Evolutionary conservation across 257 asterid species (phyloP), one percentile per base, ranked within the genome.

Genomic region (Primulina huaijiensis): DNA sequence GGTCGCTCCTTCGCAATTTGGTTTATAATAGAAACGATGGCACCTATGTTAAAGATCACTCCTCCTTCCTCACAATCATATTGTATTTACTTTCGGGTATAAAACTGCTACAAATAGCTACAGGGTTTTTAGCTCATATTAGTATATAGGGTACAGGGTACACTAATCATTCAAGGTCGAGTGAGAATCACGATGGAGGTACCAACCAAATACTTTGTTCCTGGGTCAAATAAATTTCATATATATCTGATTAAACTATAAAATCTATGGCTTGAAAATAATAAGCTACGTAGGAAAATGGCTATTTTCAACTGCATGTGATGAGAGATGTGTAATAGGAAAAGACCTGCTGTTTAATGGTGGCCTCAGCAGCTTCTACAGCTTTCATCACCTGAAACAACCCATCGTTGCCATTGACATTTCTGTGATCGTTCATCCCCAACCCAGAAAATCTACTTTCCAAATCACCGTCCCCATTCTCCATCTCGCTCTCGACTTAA

Each of bases 361-460:
- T 87, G 71, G 82, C 88, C 83, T 92, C 97, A 53, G 97, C 97
- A 67, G 97, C 96, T 83, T 92, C 97, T 12, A 92, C 97, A 65
- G 97, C 97, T 85, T 92, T 92, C 84, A 89, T 86, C 62, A 92
- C 95, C 89, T 87, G 96, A 86, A 86, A 86, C 73, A 87, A 70
- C 57, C 92, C 96, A 82, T 89, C 93, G 35, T 74, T 86, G 64
- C 85, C 86, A 68, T 81, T 76, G 80, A 27, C 60, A 76, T 62
- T 69, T 53, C 71, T 79, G 33, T 88, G 69, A 81, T 86, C 96
- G 33, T 74, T 84, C 77, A 89, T 74, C 31, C 66, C 77, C 89
- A 89, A 74, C 46, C 85, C 88, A 43, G 77, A 81, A 68, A 91
- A 79, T 80, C 78, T 81, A 70, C 69, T 74, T 67, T 78, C 95